Conservation (phyloP, 129 eudicot genomes). For the Calendula officinalis region DNA sequence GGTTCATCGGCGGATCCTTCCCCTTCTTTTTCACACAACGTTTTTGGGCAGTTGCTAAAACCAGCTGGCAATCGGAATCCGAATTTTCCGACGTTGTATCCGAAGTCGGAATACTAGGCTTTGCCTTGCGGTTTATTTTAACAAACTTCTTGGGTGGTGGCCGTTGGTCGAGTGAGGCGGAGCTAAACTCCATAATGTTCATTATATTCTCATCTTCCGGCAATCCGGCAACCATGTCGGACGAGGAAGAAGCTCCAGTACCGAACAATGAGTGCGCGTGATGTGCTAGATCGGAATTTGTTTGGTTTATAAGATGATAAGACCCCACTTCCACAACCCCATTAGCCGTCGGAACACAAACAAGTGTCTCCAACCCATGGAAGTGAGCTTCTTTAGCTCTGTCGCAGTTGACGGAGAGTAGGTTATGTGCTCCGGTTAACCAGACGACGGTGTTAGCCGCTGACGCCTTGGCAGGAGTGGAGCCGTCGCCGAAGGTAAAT, state of each 20-base stretch:
- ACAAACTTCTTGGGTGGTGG: constrained; percentile 2
- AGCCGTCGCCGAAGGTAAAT: constrained; percentile 39
- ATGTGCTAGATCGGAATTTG: constrained; percentile 33
- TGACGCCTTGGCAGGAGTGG: constrained; percentile 40
- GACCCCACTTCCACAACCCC: constrained; percentile 80
- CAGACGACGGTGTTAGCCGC: constrained; percentile 40
- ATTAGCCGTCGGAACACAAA: constrained; percentile 39
- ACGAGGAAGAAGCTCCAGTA: constrained; percentile 3
- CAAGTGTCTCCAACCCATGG: constrained; percentile 59
- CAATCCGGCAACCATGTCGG: constrained; percentile 18
- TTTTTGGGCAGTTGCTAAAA: not conserved
- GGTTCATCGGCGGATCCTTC: constrained; percentile 17
- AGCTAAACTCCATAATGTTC: constrained; percentile 4
- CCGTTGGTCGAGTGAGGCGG: not conserved
- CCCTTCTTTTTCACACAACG: constrained; percentile 41
- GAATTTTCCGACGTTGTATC: constrained; percentile 33
- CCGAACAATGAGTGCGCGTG: constrained; percentile 45
- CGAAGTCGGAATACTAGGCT: not conserved
- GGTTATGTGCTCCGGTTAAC: constrained; percentile 42
- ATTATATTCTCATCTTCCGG: constrained; percentile 16
- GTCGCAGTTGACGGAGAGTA: constrained; percentile 37
- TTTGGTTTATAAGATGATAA: constrained; percentile 18
- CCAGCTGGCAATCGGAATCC: constrained; percentile 41
- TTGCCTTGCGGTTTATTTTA: not conserved
- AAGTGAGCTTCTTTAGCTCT: constrained; percentile 67